phyloP scores from a whole-genome alignment of 495 filamentous ascomycete genomes.

The Lasiosphaeria ovina region DNA sequence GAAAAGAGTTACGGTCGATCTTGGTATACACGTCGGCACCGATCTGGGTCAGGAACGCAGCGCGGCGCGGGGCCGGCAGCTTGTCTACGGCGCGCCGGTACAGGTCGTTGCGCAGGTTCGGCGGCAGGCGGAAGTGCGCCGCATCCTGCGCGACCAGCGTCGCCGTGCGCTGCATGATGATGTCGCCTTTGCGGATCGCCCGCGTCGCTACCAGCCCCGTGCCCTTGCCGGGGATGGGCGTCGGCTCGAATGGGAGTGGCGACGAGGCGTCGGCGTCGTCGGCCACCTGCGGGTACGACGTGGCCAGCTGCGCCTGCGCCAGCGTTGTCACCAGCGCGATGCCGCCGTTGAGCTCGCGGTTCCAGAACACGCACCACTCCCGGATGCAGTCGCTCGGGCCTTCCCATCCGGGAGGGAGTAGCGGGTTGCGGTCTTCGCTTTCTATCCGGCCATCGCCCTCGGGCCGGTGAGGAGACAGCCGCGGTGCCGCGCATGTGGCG shows the following conservation, averaged over 20 bases:
- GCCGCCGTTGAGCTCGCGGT: slow-evolving; percentile 27
- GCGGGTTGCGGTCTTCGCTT: background rate
- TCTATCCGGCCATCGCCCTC: background rate
- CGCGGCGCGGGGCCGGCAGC: slow-evolving; percentile 24
- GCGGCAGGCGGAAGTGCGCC: slow-evolving; percentile 28
- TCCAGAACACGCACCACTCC: slow-evolving; percentile 37
- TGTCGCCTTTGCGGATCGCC: slow-evolving; percentile 38
- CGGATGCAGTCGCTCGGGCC: slow-evolving; percentile 38
- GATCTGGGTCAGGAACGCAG: slow-evolving; percentile 34
- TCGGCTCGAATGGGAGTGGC: slow-evolving; percentile 26
- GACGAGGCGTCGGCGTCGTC: background rate
- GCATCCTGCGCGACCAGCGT: slow-evolving; percentile 32
- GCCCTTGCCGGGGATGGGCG: slow-evolving; percentile 38
- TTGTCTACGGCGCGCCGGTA: slow-evolving; percentile 31
- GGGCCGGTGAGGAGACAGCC: background rate
- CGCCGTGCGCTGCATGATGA: slow-evolving; percentile 34
- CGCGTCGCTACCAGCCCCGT: slow-evolving; percentile 39
- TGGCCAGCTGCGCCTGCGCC: slow-evolving; percentile 25
- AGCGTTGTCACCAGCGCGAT: slow-evolving; percentile 34
- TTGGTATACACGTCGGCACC: slow-evolving; percentile 33
- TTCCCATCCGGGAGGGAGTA: slow-evolving; percentile 23
- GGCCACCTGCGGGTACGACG: slow-evolving; percentile 13
- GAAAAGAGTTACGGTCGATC: slow-evolving; percentile 42
- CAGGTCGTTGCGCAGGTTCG: slow-evolving; percentile 18
- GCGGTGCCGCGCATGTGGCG: background rate